phyloP scores from a whole-genome alignment of 176 grass and related monocot species.

The Eleusine coracana region DNA sequence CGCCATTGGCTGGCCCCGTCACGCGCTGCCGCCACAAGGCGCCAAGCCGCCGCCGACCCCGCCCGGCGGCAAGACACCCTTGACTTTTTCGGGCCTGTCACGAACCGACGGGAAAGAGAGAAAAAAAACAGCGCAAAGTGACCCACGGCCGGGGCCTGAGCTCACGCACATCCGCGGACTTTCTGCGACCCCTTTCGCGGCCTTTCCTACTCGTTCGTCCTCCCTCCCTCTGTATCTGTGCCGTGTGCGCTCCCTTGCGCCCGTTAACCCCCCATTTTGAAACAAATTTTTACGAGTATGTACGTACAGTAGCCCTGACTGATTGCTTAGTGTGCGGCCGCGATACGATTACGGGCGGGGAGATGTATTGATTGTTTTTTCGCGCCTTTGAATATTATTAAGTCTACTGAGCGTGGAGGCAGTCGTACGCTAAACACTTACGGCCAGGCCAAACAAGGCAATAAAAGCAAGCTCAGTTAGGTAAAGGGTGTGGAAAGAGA shows the following conservation, averaged over 20 bases:
- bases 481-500: background rate
- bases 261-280: background rate
- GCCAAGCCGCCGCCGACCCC: conserved; percentile 8
- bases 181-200: background rate
- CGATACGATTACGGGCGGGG: no score
- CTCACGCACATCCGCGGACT: conserved; percentile 5
- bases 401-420: background rate
- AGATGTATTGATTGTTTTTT: background rate
- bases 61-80: background rate
- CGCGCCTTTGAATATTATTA: background rate
- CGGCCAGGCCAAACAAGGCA: background rate
- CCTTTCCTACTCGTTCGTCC: background rate
- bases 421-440: background rate
- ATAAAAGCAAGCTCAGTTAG: background rate
- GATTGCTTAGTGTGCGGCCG: conserved; percentile 22
- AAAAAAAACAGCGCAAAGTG: conserved; percentile 12
- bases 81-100: conserved; percentile 45
- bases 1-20: conserved; percentile 16
- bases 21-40: conserved; percentile 50
- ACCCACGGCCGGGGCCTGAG: background rate
- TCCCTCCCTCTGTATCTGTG: conserved; percentile 4
- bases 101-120: background rate
- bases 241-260: background rate
- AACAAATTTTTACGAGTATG: background rate
- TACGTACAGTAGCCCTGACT: background rate